Evolutionary conservation across 805 yeast species (phyloP).

Genomic region (Candida chauliodis): DNA sequence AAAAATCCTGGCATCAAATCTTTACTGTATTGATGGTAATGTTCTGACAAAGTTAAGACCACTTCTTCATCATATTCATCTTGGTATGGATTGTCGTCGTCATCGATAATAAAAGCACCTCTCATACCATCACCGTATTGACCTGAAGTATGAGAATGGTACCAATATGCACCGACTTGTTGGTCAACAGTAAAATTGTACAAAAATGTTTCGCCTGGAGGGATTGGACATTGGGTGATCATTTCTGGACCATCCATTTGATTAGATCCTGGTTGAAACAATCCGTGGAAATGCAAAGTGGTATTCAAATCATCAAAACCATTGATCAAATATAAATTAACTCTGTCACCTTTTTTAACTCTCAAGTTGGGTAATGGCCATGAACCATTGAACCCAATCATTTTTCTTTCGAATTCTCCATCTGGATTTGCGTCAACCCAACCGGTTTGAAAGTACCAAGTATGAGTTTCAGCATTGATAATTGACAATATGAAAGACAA

Average conservation of each 20-base stretch:
- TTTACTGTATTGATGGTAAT: slow-evolving; percentile 55
- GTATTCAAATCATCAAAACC: slow-evolving; percentile 67
- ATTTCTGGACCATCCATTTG: slow-evolving; percentile 90
- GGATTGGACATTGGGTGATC: slow-evolving; percentile 87
- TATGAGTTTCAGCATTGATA: slow-evolving; percentile 47
- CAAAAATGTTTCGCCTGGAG: slow-evolving; percentile 64
- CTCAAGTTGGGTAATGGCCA: slow-evolving; percentile 88
- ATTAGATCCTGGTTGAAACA: slow-evolving; percentile 71
- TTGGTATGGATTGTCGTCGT: slow-evolving; percentile 47
- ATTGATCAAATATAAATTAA: slow-evolving; percentile 69
- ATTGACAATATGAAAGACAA: slow-evolving; percentile 9
- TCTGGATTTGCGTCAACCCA: slow-evolving; percentile 71
- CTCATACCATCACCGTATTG: slow-evolving; percentile 94
- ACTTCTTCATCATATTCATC: slow-evolving; percentile 57
- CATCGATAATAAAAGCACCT: slow-evolving; percentile 73
- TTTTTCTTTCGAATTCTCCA: slow-evolving; percentile 49
- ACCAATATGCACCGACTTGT: slow-evolving; percentile 93
- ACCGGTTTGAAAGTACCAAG: slow-evolving; percentile 60
- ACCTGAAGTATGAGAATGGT: slow-evolving; percentile 88
- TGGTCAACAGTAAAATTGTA: slow-evolving; percentile 81
- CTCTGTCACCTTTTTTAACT: slow-evolving; percentile 77
- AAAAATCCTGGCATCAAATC: slow-evolving; percentile 47
- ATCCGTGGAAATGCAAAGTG: slow-evolving; percentile 88
- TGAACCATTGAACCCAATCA: slow-evolving; percentile 63
- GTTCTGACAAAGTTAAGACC: slow-evolving; percentile 54